A percentile compares a stretch with the other conserved stretches of the same genome.
phyloP scores from a whole-genome alignment of 2,329 filamentous ascomycete genomes.

The Trichoderma sp. region DNA sequence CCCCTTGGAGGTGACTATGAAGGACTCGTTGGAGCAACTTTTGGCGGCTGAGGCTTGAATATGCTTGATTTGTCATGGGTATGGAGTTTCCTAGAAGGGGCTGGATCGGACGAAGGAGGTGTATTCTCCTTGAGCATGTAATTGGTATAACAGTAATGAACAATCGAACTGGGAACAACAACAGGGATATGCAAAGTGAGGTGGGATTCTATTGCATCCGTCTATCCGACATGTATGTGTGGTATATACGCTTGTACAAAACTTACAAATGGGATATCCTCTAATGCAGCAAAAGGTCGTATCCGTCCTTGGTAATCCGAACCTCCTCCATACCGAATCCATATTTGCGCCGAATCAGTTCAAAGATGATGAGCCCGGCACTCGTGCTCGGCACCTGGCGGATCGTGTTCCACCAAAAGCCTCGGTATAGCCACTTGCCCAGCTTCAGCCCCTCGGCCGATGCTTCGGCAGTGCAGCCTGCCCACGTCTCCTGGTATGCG shows the following conservation, averaged over 20 bases:
- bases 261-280: background rate
- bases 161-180: too few species aligned
- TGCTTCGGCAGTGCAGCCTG: slow-evolving; percentile 62
- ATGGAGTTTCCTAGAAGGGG: background rate
- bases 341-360: slow-evolving; percentile 73
- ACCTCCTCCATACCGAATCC: slow-evolving; percentile 63
- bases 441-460: slow-evolving; percentile 58
- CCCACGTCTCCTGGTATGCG: slow-evolving; percentile 69
- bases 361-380: slow-evolving; percentile 77
- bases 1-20: slow-evolving; percentile 41
- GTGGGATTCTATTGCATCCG: slow-evolving; percentile 13
- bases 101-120: background rate
- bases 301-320: slow-evolving; percentile 67
- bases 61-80: background rate
- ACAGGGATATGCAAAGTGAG: background rate
- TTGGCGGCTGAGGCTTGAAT: background rate
- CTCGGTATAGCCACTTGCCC: slow-evolving; percentile 67
- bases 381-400: slow-evolving; percentile 76
- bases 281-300: slow-evolving; percentile 65
- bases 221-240: background rate
- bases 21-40: slow-evolving; percentile 26
- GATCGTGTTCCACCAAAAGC: slow-evolving; percentile 72
- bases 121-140: background rate
- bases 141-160: background rate
- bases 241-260: slow-evolving; percentile 22